Base-by-base conservation (phyloP, 495 filamentous ascomycete genomes). In the Hypoxylon intermedium region DNA sequence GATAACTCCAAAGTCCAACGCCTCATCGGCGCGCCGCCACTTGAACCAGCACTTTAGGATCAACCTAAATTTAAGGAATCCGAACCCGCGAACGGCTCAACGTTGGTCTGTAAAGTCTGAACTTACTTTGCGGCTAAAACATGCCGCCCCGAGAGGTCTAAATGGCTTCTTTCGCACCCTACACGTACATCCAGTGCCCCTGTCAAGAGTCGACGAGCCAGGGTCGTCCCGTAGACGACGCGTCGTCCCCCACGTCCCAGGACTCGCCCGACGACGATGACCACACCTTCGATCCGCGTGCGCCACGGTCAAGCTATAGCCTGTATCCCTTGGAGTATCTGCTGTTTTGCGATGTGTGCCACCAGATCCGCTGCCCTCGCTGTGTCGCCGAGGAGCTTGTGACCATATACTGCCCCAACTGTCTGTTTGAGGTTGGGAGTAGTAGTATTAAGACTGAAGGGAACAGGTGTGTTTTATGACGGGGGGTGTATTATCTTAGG, bases 291-390 rank as follows among this genome's bases (percentile, higher is more conserved):
- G 88, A 98, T 66, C 92, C 95, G 0, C 83, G 88, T 34, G 86
- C 87, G 24, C 84, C 89, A 1, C 85, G 95, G 5, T 87, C 93
- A 28, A 93, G 90, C 70, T 97, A 89, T 77, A 90, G 90, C 34
- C 80, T 98, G 28, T 97, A 92, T 72, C 92, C 93, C 0, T 84
- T 96, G n/a, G 92, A 98, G 66, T 89, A 94, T 67, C 84, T 98
- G 6, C 81, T 96, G 9, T 98, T 92, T 74, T 98, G 94, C 75
- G 92, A 96, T 68, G 95, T 97, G 71, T 98, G 94, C 71, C 91
- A 94, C 61, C 87, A 96, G 75, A 93, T 98, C 50, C 88, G 93
- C 60, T 98, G 94, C 68, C 90, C 92, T 5, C 82, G 92, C 71
- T 98, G 94, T 69, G 90, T 92, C 15, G 80, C 87, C 18, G 94